Base-by-base conservation (phyloP, 2,329 filamentous ascomycete genomes). In the Ploettnerulaceae sp. region DNA sequence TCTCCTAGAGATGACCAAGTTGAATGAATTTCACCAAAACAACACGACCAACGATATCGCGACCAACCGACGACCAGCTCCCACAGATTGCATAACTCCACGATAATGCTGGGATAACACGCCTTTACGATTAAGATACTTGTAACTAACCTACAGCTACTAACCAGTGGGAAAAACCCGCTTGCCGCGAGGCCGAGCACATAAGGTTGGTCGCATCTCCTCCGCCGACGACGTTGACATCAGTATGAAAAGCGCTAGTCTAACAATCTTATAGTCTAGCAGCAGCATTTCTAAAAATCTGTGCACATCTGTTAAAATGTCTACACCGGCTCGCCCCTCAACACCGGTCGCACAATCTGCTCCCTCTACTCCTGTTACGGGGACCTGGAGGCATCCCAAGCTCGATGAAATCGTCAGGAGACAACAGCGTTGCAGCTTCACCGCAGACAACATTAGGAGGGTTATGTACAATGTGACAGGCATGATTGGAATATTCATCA, bases 311-410 rank as follows among this genome's bases (percentile, higher is more conserved):
- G n/a, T n/a, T n/a, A n/a, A n/a, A n/a, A 59, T 62, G 53, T 54
- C 58, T 41, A 57, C 58, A 36, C 46, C 56, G 8, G 34, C 42
- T 9, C 56, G 54, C 2, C 60, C 61, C 8, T 57, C 56, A 4
- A 61, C 59, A 14, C 59, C 59, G 17, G 38, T 43, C 15, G 39
- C 44, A 15, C 46, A 53, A 35, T 29, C 50, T 34, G 46, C 48
- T 5, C 54, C 61, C 21, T 55, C 57, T 11, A 62, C 57, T 24
- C 62, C 62, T 15, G 48, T 52, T 7, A 60, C 87, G 5, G 90
- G 91, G 45, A 88, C 83, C 63, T 98, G 93, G 91, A 80, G 82
- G 61, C 93, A 98, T 66, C 93, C 93, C 25, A 82, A 84, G 53
- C 76, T 96, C 55, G 77, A 89, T 60, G 91, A 97, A 68, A 94